phyloP scores from a whole-genome alignment of 2,329 filamentous ascomycete genomes.

The Diplodia intermedia region DNA sequence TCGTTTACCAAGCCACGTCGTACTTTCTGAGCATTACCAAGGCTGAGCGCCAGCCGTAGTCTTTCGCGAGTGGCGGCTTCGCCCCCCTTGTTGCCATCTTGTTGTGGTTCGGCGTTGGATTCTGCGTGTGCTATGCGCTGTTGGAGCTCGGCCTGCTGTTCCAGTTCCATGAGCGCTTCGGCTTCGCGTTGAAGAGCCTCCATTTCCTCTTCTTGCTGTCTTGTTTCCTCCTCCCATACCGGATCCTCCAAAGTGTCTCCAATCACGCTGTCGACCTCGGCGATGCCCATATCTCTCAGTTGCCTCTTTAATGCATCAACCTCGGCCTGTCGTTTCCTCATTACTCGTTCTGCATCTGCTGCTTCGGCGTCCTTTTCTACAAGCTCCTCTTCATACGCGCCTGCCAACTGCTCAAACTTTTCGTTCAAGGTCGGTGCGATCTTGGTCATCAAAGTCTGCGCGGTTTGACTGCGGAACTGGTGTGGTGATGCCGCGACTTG shows the following conservation, averaged over 20 bases:
- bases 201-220: slow-evolving; percentile 48
- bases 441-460: slow-evolving; percentile 68
- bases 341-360: slow-evolving; percentile 55
- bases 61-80: slow-evolving; percentile 51
- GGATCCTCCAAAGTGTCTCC: slow-evolving; percentile 53
- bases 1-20: slow-evolving; percentile 69
- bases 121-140: slow-evolving; percentile 38
- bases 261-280: slow-evolving; percentile 54
- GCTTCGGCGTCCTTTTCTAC: slow-evolving; percentile 69
- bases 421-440: slow-evolving; percentile 62
- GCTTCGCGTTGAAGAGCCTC: slow-evolving; percentile 49
- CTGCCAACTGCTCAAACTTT: slow-evolving; percentile 53
- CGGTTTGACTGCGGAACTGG: slow-evolving; percentile 54
- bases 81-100: slow-evolving; percentile 22
- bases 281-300: slow-evolving; percentile 55
- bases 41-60: slow-evolving; percentile 63
- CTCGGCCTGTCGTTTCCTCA: slow-evolving; percentile 70
- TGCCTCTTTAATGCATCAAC: slow-evolving; percentile 66
- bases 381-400: slow-evolving; percentile 74
- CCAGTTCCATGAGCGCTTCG: slow-evolving; percentile 52
- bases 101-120: background rate
- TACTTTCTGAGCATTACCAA: slow-evolving; percentile 64
- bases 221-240: slow-evolving; percentile 48
- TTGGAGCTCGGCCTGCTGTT: slow-evolving; percentile 51
- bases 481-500: slow-evolving; percentile 19